Conservation (phyloP, 208 protist genomes). For the Acanthamoeba royreba region DNA sequence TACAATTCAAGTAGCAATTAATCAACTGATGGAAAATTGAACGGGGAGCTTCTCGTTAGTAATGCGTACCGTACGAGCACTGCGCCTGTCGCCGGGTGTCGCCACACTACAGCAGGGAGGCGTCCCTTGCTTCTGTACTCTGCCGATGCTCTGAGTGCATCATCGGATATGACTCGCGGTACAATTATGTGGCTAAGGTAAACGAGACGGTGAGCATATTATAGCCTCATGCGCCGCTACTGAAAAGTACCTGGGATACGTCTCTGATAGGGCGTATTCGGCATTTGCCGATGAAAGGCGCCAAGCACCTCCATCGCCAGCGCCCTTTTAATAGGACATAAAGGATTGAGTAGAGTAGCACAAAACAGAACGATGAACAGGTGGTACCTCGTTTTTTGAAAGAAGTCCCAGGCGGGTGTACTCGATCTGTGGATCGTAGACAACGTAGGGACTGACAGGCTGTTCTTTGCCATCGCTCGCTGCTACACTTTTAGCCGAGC, state of each 20-base stretch:
- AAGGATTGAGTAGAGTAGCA: not conserved
- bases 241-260: slow-evolving; percentile 42
- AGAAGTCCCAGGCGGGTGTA: not conserved
- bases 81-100: not conserved
- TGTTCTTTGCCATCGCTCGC: not conserved
- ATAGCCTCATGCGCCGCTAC: no score
- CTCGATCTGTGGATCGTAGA: not conserved
- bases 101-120: slow-evolving; percentile 55
- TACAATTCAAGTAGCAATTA: not conserved
- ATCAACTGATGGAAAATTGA: not conserved
- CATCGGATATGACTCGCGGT: not conserved
- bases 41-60: not conserved
- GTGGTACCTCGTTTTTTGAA: not conserved
- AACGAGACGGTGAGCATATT: not conserved
- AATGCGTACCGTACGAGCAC: not conserved
- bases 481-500: no score
- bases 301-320: not conserved
- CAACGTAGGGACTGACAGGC: not conserved
- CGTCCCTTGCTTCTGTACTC: slow-evolving; percentile 63
- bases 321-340: not conserved
- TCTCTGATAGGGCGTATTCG: not conserved
- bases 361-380: no score
- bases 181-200: not conserved
- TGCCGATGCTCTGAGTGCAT: not conserved
- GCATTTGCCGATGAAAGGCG: not conserved